Base-by-base conservation (phyloP, 805 yeast species). In the Yamadazyma kitorensis region DNA sequence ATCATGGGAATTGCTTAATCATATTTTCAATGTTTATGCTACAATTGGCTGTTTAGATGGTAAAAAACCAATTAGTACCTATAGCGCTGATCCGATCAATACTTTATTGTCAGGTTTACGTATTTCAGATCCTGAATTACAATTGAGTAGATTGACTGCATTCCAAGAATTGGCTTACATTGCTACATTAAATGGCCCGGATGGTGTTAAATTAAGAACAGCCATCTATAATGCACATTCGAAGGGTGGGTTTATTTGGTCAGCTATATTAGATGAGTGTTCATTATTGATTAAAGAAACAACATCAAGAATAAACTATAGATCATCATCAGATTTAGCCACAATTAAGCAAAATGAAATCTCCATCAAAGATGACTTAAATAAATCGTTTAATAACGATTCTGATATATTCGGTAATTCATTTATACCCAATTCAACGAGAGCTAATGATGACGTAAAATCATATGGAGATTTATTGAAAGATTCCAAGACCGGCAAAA, bases 101-200 rank as follows among this genome's bases (percentile, higher is more conserved):
- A 80, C 88, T 1, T 57, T 84, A 24, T 53, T 83, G 9, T 68
- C 80, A 3, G 91, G 91, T 0, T 64, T 84, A 40, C 69, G 71
- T 32, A 79, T 80, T 22, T 73, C 74, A 1, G 61, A 56, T 10
- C 57, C 63, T 0, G 42, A 43, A 3, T 36, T 52, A 31, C 57
- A 54, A 34, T 48, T 65, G 31, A 44, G 54, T 31, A 72, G 78
- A 39, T 52, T 78, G 39, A 78, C 87, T 1, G 88, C 91, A 2
- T 82, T 77, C 58, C 91, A 84, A 57, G 93, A 84, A 50, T 61
- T 83, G 34, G 82, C 86, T 1, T 80, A 73, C 47, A 63, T 83
- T 29, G 63, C 88, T 6, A 72, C 78, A 1, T 58, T 76, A 3
- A 51, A 64, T 1, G 70, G 72, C 40, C 41, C 47, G 5, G 66